Evolutionary conservation across 2,329 filamentous ascomycete genomes (phyloP).

Genomic region (Myrmaecium sp.): DNA sequence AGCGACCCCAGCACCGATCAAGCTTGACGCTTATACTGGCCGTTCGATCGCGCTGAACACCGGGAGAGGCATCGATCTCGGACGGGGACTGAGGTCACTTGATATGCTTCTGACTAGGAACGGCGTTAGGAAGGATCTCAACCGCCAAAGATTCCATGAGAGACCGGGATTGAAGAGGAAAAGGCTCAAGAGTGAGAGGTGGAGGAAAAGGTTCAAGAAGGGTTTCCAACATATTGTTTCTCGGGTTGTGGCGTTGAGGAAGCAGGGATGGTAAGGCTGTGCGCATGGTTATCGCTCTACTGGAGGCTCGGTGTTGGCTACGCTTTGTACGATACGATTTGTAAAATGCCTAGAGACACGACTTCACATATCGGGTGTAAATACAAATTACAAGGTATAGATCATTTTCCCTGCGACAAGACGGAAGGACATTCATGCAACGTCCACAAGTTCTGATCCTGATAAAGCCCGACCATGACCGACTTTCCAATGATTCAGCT

Average conservation of each 20-base stretch:
- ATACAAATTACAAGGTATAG: no score
- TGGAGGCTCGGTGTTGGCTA: no score
- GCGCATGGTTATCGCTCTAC: no score
- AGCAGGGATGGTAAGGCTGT: conserved; percentile 72
- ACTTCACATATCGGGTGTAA: no score
- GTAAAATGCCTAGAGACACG: no score
- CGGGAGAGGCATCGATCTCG: conserved; percentile 26
- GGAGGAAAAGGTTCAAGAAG: conserved; percentile 49
- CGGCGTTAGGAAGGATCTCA: conserved; percentile 37
- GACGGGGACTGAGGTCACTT: conserved; percentile 28
- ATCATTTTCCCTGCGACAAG: no score
- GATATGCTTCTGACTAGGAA: conserved; percentile 33
- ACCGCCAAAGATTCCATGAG: conserved; percentile 55
- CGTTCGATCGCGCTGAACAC: conserved; percentile 21
- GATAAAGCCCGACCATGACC: no score
- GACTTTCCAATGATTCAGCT: no score
- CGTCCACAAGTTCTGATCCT: no score
- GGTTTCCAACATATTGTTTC: conserved; percentile 49
- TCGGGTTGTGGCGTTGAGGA: conserved; percentile 52
- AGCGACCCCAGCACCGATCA: no score
- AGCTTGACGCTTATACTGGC: conserved; percentile 23
- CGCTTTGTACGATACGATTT: no score
- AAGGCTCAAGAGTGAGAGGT: conserved; percentile 51
- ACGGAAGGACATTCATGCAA: no score
- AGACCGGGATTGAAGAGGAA: conserved; percentile 61